Base-by-base conservation (phyloP, 1,139 yeast genomes). In the Magnusiomyces paraingens region DNA sequence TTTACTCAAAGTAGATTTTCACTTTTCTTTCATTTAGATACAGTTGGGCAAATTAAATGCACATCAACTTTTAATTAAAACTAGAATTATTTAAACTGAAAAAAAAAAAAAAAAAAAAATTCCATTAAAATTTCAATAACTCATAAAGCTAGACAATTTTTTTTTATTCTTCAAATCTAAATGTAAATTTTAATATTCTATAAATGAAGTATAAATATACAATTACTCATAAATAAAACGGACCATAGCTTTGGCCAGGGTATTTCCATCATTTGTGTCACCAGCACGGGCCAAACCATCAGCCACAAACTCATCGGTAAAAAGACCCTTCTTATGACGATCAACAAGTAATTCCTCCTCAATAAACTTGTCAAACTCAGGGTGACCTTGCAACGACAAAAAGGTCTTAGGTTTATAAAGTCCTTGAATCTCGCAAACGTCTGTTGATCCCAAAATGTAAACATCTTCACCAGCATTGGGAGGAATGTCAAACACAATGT, bases 331-430 rank as follows among this genome's bases (percentile, higher is more conserved):
- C 18, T 56, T 55, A 6, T 54, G 56, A 12, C 68, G 57, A 1
- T 45, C 42, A 2, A 60, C 55, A 5, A 64, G 60, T 35, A 68
- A 51, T 2, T 52, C 57, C 59, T 63, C 56, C 65, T 72, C 66
- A 65, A 72, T 57, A 51, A 70, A 76, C 1, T 74, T 70, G 29
- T 73, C 66, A 63, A 86, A 89, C 66, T 90, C 97, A 0, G 97
- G 96, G 64, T 90, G 97, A 0, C 96, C 96, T 66, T 90, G 97
- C 62, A 88, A 80, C 0, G 94, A 80, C 47, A 88, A 70, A 2
- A 84, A 56, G 52, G 74, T 73, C 20, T 73, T 57, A 6, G 73
- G 70, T 56, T 71, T 74, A 58, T 79, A 81, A 59, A 76, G 80
- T 55, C 49, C 95, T 86, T 90, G 96, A 39, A 81, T 70, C 1